Evolutionary conservation across 2,329 filamentous ascomycete genomes (phyloP), one percentile per base, ranked within the genome.

Genomic region (Ceratocystis papillata): DNA sequence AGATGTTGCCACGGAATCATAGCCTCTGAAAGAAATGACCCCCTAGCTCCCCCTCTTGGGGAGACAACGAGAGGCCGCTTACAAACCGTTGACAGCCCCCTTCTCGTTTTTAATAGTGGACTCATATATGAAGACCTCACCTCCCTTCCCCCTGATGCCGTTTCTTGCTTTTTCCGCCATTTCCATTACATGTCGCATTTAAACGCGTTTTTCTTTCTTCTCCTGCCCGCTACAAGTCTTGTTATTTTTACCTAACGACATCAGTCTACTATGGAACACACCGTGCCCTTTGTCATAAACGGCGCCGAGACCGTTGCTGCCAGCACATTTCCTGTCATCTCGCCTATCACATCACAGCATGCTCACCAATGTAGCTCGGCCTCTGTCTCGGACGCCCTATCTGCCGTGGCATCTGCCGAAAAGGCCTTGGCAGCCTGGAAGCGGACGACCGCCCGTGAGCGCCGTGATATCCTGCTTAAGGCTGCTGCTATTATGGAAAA

Each of bases 391-490:
- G 78, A 83, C 69, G 86, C 86, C 33, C 75, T 81, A 20, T 75
- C 77, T 8, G 81, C 85, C 8, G 75, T 79, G 64, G 70, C 74
- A 30, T 75, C 79, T 5, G 88, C 89, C 0, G 78, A 84, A n/a
- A 77, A 79, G 15, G 89, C 90, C 0, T 87, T 89, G 74, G 81
- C 81, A 55, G 76, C 80, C 67, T 96, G 90, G 90, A 79, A 81
- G 55, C 82, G 81, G 69, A 82, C 82, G 2, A 84, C 83, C 59
- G 82, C 85, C 1, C 72, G 77, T 28, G 72, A 79, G 28, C 86
- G 88, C 48, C 84, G 88, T 45, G 82, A 87, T 69, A 84, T 95
- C 69, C 79, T 95, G 67, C 77, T 87, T 67, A 85, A 83, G 72
- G 86, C 87, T 0, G 85, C 87, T 8, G 83, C 85, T 7, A 75